Evolutionary conservation across 2,329 filamentous ascomycete genomes (phyloP).

Genomic region (Rhynchosporium secalis): DNA sequence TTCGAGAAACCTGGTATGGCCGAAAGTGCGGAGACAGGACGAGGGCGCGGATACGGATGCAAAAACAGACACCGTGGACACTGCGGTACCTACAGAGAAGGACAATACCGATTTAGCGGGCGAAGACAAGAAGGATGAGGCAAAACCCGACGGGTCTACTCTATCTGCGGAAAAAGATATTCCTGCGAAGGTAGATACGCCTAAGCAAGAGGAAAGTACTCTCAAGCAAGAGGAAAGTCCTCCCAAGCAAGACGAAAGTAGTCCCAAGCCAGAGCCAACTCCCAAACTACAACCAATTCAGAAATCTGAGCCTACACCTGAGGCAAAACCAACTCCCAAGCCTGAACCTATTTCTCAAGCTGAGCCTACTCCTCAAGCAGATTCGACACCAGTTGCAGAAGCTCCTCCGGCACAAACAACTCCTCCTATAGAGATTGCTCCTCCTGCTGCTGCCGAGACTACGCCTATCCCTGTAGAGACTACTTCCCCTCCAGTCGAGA

Average conservation of each 20-base stretch:
- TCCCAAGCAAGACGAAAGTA: background rate
- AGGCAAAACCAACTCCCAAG: background rate
- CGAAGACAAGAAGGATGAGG: background rate
- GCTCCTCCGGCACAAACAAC: background rate
- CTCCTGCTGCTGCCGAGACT: too few relatives aligned
- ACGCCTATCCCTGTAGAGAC: too few relatives aligned
- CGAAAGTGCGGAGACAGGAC: constrained; percentile 3
- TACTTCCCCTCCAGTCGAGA: too few relatives aligned
- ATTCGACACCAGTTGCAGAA: background rate
- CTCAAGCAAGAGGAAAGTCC: background rate
- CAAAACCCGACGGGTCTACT: background rate
- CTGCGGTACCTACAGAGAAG: background rate
- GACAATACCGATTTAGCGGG: background rate
- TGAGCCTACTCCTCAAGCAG: background rate
- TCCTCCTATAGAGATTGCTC: too few relatives aligned
- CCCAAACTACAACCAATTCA: background rate
- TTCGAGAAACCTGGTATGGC: constrained; percentile 9
- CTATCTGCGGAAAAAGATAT: background rate
- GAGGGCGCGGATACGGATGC: constrained; percentile 1
- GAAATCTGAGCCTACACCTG: background rate
- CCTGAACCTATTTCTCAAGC: background rate
- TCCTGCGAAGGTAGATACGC: background rate
- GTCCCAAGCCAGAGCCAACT: background rate
- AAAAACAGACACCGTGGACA: background rate
- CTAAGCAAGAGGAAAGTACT: background rate